These are phyloP conservation scores for Quercus aquifolioides DNA, from an alignment of 306 rosid genomes.

Conservation along the genomic window DNA sequence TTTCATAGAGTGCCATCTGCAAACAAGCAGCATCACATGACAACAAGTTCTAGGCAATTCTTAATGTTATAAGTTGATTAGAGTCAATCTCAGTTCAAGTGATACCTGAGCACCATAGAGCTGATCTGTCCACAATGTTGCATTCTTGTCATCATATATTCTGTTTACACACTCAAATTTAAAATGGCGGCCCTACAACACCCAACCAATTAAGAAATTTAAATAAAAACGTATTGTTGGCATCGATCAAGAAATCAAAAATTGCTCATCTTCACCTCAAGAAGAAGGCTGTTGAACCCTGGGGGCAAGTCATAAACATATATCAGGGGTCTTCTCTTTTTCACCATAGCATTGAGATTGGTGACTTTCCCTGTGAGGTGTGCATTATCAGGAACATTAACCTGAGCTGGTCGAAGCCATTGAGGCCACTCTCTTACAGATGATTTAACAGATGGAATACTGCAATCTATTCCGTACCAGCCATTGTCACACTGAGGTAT, in stretches of 20 bases:
- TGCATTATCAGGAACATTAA: conserved; percentile 55
- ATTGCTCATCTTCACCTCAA: conserved; percentile 62
- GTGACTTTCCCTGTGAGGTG: conserved; percentile 30
- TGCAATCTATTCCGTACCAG: conserved; percentile 98
- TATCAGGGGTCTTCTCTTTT: conserved; percentile 87
- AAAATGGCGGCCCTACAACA: conserved; percentile 85
- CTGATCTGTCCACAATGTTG: conserved; percentile 77
- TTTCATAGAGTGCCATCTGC: conserved; percentile 88
- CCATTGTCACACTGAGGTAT: conserved; percentile 79
- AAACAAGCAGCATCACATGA: conserved; percentile 19
- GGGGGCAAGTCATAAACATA: conserved; percentile 90
- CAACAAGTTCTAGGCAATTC: conserved; percentile 16
- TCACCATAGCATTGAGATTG: conserved; percentile 56
- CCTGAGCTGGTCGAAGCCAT: conserved; percentile 87
- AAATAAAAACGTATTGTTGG: conserved; percentile 10
- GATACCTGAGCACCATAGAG: conserved; percentile 93
- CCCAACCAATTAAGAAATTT: conserved; percentile 20
- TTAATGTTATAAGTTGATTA: not conserved
- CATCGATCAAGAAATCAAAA: conserved; percentile 16
- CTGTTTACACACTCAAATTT: conserved; percentile 88
- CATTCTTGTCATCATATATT: conserved; percentile 61
- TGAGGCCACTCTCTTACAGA: conserved; percentile 83
- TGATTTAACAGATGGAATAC: conserved; percentile 68
- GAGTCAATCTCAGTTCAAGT: conserved; percentile 16
- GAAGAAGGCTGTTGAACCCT: conserved; percentile 78